Evolutionary conservation across 495 filamentous ascomycete species (phyloP).

Genomic region (Hypoxylon perforatum): DNA sequence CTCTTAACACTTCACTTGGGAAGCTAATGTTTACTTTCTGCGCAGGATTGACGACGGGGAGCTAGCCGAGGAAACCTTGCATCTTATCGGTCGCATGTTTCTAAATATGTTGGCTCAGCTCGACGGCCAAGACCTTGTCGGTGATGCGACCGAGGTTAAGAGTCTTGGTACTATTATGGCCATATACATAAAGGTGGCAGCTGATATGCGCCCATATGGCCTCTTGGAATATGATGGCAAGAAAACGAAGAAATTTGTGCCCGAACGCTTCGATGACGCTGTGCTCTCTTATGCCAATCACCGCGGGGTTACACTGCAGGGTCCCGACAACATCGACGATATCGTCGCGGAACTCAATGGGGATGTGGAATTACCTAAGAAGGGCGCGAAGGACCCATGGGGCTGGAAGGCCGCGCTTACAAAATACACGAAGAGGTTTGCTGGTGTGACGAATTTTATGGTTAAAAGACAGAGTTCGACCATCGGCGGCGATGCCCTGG

Average conservation of each 20-base stretch:
- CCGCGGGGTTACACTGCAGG: constrained; percentile 40
- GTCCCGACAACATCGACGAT: constrained; percentile 44
- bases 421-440: constrained; percentile 20
- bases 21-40: background rate
- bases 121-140: constrained; percentile 40
- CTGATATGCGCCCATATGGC: background rate
- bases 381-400: constrained; percentile 41
- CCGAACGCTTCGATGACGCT: constrained; percentile 35
- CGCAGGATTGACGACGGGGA: constrained; percentile 46
- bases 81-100: constrained; percentile 50
- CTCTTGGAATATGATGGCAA: constrained; percentile 5
- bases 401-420: constrained; percentile 31
- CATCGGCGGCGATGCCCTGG: constrained; percentile 51
- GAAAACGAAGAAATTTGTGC: constrained; percentile 28
- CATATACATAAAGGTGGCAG: constrained; percentile 40
- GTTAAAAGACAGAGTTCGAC: background rate
- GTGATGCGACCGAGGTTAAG: constrained; percentile 42
- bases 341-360: constrained; percentile 22
- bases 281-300: constrained; percentile 45
- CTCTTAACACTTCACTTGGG: background rate
- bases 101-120: constrained; percentile 50
- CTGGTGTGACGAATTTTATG: background rate
- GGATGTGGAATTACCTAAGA: constrained; percentile 39
- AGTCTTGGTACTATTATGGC: constrained; percentile 52
- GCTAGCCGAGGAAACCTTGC: constrained; percentile 18